phyloP scores from a whole-genome alignment of 495 filamentous ascomycete species.

The Cryomyces minteri region DNA sequence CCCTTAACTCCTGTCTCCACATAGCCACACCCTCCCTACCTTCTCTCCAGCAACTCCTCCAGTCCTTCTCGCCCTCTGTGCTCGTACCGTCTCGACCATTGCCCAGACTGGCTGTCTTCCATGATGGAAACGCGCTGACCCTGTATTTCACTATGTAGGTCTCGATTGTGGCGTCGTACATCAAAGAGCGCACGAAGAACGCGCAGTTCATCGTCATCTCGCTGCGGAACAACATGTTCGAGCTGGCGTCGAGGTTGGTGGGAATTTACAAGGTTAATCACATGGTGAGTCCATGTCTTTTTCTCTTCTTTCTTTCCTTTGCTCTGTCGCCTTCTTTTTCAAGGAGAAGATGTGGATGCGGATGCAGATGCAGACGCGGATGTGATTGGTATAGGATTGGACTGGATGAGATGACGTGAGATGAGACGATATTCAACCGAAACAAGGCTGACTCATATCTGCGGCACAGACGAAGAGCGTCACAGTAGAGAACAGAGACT shows the following conservation, averaged over 20 bases:
- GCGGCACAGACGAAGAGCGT: slow-evolving; percentile 14
- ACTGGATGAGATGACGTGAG: neutral
- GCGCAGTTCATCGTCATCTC: slow-evolving; percentile 99
- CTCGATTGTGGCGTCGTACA: slow-evolving; percentile 94
- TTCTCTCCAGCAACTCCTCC: too few relatives aligned
- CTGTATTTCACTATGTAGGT: too few relatives aligned
- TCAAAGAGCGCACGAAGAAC: slow-evolving; percentile 97
- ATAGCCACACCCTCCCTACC: too few relatives aligned
- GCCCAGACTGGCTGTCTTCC: neutral
- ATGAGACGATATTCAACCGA: neutral
- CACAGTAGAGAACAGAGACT: slow-evolving; percentile 15
- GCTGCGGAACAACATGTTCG: slow-evolving; percentile 98
- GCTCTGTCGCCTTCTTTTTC: neutral
- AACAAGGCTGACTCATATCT: too few relatives aligned
- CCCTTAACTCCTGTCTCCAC: too few relatives aligned
- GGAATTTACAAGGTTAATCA: slow-evolving; percentile 99
- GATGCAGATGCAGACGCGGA: too few relatives aligned
- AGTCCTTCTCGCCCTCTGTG: too few relatives aligned
- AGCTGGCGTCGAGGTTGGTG: slow-evolving; percentile 80
- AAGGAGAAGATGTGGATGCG: too few relatives aligned
- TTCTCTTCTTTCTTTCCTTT: neutral
- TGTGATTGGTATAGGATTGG: neutral
- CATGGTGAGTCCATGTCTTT: slow-evolving; percentile 38
- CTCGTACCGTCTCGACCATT: neutral
- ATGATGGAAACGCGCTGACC: neutral